phyloP scores from a whole-genome alignment of 192 early-diverging fungal genomes.

The Allomyces macrogynus region DNA sequence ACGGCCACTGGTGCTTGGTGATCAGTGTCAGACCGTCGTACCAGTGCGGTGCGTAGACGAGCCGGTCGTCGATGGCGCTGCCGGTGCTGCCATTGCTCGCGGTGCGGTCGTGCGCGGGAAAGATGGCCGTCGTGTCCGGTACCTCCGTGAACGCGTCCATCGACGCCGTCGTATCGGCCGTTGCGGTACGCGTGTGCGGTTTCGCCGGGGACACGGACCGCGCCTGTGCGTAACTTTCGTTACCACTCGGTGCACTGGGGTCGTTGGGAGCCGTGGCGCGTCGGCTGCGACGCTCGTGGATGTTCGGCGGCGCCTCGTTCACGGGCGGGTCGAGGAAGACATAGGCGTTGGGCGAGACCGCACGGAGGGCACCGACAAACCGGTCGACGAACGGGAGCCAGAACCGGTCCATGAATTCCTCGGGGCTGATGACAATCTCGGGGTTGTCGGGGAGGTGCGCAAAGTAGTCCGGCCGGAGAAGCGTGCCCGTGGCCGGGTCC shows the following conservation, averaged over 20 bases:
- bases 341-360: conserved; percentile 21
- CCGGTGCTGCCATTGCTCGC: no score
- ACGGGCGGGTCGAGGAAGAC: conserved; percentile 38
- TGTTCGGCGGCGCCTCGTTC: conserved; percentile 21
- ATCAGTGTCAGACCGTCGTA: conserved; percentile 37
- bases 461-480: conserved; percentile 22
- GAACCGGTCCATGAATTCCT: conserved; percentile 5
- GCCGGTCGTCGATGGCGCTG: conserved; percentile 1
- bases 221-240: no score
- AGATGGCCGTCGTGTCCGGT: no score
- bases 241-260: no score
- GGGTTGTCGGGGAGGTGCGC: conserved; percentile 15
- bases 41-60: conserved; percentile 36
- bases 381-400: conserved; percentile 21
- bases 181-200: no score
- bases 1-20: conserved; percentile 30
- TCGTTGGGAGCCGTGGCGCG: background rate
- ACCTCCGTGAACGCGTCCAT: no score
- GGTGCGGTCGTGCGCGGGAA: no score
- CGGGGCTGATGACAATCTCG: conserved; percentile 3
- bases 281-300: conserved; percentile 11
- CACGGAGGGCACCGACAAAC: conserved; percentile 17
- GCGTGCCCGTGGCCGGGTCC: conserved; percentile 7
- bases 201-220: no score
- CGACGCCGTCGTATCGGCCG: no score